Base-by-base conservation (phyloP, 1,284 basidiomycete genomes). In the Cryptococcus maquisensis region DNA sequence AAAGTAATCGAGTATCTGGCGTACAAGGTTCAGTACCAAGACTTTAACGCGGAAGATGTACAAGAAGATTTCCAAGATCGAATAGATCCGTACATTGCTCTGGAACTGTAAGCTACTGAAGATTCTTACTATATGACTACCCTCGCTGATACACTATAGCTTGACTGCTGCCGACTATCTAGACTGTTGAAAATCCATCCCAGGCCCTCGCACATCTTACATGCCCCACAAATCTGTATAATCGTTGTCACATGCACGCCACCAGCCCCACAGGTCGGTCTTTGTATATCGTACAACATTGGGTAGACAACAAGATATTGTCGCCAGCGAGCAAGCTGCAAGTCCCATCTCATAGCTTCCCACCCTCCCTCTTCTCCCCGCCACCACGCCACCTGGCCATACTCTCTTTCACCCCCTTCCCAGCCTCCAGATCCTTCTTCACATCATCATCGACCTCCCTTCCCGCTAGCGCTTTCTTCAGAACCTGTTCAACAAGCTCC, bases 271-370 rank as follows among this genome's bases (percentile, higher is more conserved):
- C n/a, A 9, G 39, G 28, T 32, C 28, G 28, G 28, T 32, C 28
- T 32, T 32, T 32, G 28, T 32, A 32, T 32, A 6, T 10, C 28
- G 28, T 32, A 32, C 28, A 32, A 40, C 35, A 21, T 24, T n/a
- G 18, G 13, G 24, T 20, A 50, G 18, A 16, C 26, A 3, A 15
- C 13, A 7, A 20, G 13, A 10, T n/a, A n/a, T 12, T 23, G 39
- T 15, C 16, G 39, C 16, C 6, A 21, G 23, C 37, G 18, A 36
- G 3, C n/a, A 10, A 32, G 28, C 16, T 40, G 39, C 13, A n/a
- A n/a, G n/a, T n/a, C n/a, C n/a, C 81, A 10, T 86, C 84, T 61
- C 83, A 82, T 1, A 92, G 91, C 8, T 80, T 81, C 59, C 79
- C 79, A 60, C 97, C 86, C 66, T 94, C 93, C 49, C 21, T 37